These are phyloP conservation scores for Aspergillus nidulans DNA, from an alignment of 495 filamentous ascomycete genomes.

Conservation along the genomic window DNA sequence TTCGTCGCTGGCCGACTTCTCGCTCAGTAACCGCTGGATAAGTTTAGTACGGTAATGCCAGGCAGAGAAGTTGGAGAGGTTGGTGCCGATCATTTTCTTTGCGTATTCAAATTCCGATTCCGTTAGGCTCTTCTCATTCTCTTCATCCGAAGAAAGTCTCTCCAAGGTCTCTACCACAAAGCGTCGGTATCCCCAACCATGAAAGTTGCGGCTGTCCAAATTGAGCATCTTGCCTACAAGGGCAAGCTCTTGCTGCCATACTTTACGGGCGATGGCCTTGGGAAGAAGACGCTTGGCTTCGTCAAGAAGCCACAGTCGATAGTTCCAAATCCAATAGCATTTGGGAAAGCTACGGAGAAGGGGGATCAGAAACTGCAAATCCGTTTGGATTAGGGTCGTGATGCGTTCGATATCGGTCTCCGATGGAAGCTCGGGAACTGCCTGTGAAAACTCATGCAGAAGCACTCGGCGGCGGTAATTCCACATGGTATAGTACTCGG, in stretches of 20 bases:
- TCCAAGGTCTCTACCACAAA: conserved; percentile 68
- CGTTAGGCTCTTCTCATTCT: conserved; percentile 50
- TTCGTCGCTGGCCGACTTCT: conserved; percentile 57
- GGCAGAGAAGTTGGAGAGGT: conserved; percentile 92
- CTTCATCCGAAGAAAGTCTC: conserved; percentile 43
- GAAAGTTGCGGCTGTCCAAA: conserved; percentile 88
- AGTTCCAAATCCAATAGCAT: conserved; percentile 99
- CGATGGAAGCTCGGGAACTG: conserved; percentile 13
- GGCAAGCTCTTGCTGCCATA: conserved; percentile 81
- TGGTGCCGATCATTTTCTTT: conserved; percentile 72
- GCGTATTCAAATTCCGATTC: conserved; percentile 87
- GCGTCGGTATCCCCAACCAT: conserved; percentile 91
- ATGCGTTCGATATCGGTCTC: conserved; percentile 21
- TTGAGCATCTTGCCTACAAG: conserved; percentile 81
- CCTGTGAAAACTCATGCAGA: conserved; percentile 40
- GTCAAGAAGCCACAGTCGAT: conserved; percentile 81
- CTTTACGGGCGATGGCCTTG: conserved; percentile 42
- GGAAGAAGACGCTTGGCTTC: conserved; percentile 62
- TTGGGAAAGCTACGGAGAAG: conserved; percentile 84
- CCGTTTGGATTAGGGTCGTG: conserved; percentile 56
- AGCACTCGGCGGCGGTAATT: conserved; percentile 78
- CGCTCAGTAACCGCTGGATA: conserved; percentile 68
- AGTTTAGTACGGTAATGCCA: conserved; percentile 89
- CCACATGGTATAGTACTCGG: conserved; percentile 98
- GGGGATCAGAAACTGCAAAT: conserved; percentile 76